phyloP scores from a whole-genome alignment of 192 early-diverging fungal species.

The Podochytrium sp. region DNA sequence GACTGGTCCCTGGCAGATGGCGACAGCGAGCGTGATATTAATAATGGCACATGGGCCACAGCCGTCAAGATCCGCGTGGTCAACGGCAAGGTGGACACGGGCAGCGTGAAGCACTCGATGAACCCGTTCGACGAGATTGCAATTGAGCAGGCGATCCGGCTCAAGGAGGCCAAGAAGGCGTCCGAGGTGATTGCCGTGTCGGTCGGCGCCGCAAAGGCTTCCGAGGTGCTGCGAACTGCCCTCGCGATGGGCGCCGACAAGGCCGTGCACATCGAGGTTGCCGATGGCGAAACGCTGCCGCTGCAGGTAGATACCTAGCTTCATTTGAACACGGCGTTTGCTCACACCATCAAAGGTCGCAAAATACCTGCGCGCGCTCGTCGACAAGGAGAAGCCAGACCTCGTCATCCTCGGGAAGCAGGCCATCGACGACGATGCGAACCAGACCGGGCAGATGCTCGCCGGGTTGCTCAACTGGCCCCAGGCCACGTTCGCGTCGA shows the following conservation, averaged over 20 bases:
- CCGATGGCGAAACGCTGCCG: constrained; percentile 61
- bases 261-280: constrained; percentile 89
- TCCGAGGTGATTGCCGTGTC: constrained; percentile 88
- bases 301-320: constrained; percentile 69
- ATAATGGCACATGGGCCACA: too few relatives aligned
- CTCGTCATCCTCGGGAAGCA: constrained; percentile 97
- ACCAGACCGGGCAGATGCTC: constrained; percentile 98
- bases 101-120: constrained; percentile 79
- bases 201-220: constrained; percentile 84
- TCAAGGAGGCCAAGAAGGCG: constrained; percentile 83
- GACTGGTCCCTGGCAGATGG: too few relatives aligned
- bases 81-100: constrained; percentile 86
- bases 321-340: background rate
- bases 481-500: constrained; percentile 95
- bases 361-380: constrained; percentile 88
- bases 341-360: constrained; percentile 63
- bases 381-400: constrained; percentile 89
- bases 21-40: too few relatives aligned
- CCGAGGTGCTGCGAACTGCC: constrained; percentile 93
- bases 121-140: constrained; percentile 99
- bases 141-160: constrained; percentile 91
- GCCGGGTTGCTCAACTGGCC: constrained; percentile 79
- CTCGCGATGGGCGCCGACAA: constrained; percentile 98
- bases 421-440: constrained; percentile 97
- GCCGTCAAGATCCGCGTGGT: constrained; percentile 98